A percentile compares a stretch with the other conserved stretches of the same genome.
These are phyloP conservation scores for Entelexis sorbosivorans DNA, from an alignment of 1,139 yeast genomes.

Conservation along the genomic window DNA sequence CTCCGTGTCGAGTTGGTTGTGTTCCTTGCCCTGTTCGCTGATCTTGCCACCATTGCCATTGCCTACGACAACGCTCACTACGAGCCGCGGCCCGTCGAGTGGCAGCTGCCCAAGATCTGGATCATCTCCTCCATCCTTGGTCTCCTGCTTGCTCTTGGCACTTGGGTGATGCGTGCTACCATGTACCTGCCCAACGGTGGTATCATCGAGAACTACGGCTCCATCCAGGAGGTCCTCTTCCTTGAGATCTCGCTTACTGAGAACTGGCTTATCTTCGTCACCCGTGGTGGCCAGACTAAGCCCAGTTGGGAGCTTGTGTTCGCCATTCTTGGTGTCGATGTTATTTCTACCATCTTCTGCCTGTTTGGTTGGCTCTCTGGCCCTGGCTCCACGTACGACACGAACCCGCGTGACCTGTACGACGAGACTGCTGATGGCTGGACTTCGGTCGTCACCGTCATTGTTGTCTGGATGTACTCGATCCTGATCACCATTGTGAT, in stretches of 20 bases:
- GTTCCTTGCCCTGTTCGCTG: conserved; percentile 67
- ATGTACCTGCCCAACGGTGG: conserved; percentile 52
- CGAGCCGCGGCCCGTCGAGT: conserved; percentile 93
- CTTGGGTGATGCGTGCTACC: conserved; percentile 65
- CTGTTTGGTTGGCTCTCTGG: conserved; percentile 94
- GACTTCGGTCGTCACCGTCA: conserved; percentile 91
- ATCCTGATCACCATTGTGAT: conserved; percentile 91
- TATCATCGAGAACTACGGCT: conserved; percentile 63
- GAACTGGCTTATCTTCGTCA: conserved; percentile 68
- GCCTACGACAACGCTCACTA: conserved; percentile 88
- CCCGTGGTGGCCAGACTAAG: conserved; percentile 72
- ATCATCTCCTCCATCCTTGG: conserved; percentile 64
- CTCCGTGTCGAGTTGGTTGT: conserved; percentile 58
- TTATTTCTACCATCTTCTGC: conserved; percentile 61
- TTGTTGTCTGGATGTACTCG: conserved; percentile 88
- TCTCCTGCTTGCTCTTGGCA: conserved; percentile 53
- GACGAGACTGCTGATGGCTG: conserved; percentile 55
- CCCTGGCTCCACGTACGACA: conserved; percentile 28
- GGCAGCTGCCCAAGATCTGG: conserved; percentile 88
- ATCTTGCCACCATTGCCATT: conserved; percentile 66
- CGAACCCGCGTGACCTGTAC: conserved; percentile 27
- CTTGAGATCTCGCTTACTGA: conserved; percentile 65
- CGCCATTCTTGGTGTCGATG: conserved; percentile 58
- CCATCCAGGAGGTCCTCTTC: conserved; percentile 57
- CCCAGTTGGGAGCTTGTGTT: conserved; percentile 69